Evolutionary conservation across 345 rosid species (phyloP), one percentile per base, ranked within the genome.

Genomic region (Chamaenerion angustifolium): DNA sequence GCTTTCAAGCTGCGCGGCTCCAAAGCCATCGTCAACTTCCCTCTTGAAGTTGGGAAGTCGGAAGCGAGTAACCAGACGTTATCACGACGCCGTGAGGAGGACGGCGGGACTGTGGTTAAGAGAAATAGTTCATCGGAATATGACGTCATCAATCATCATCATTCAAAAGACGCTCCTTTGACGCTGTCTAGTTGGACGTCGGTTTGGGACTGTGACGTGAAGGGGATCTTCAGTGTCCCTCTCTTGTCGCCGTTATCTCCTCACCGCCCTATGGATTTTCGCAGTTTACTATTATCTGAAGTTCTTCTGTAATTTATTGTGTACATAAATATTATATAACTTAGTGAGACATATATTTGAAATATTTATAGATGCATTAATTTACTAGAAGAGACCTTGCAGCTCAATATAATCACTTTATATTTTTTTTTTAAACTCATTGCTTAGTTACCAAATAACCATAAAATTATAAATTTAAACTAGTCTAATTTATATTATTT

Each of bases 21-120:
- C 0, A 89, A 81, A 58, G 95, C 97, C 8, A 81, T 89, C 23
- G 61, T 89, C 35, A 89, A 89, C 64, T 89, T 89, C 63, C 97
- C 97, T 8, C 76, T 83, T 1, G 94, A 85, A 15, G 94, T 82
- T 15, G 82, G 72, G 12, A 69, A 46, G 48, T 58, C 56, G 41
- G n/a, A n/a, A n/a, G n/a, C n/a, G n/a, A n/a, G n/a, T n/a, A n/a
- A n/a, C n/a, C n/a, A n/a, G n/a, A n/a, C n/a, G n/a, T n/a, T n/a
- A n/a, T n/a, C n/a, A n/a, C 82, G 78, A 51, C 79, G 83, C 61
- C 64, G 58, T 6, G 67, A 79, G 52, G 70, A 60, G 12, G 46
- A 42, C 10, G 65, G 41, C 9, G 55, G 46, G 10, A 71, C 12
- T 42, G 40, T 12, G 40, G 54, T 12, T 19, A 21, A 51, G 37